These are phyloP conservation scores for Penicillium sp. DNA, from an alignment of 2,329 filamentous ascomycete genomes.

Conservation along the genomic window DNA sequence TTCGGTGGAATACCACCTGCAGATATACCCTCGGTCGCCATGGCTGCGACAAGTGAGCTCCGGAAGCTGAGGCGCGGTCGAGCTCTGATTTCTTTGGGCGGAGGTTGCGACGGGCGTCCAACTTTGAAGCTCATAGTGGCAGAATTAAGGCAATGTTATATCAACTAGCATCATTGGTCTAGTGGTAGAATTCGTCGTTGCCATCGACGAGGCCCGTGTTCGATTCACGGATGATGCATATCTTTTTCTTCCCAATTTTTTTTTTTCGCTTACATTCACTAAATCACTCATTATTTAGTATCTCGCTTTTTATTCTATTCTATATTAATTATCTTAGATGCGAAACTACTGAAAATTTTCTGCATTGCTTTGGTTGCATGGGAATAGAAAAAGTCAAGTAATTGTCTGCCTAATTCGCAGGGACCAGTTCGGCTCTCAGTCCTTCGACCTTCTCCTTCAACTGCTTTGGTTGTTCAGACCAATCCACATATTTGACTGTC, in stretches of 20 bases:
- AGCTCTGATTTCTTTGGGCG: slow-evolving; percentile 16
- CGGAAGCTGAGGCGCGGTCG: slow-evolving; percentile 20
- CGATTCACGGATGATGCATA: slow-evolving; percentile 53
- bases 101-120: not conserved
- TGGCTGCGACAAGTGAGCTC: slow-evolving; percentile 36
- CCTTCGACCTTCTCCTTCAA: slow-evolving; percentile 39
- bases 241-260: slow-evolving; percentile 17
- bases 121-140: not conserved
- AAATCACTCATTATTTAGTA: too few relatives aligned
- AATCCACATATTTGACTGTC: slow-evolving; percentile 38
- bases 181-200: slow-evolving; percentile 53
- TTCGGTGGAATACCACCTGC: slow-evolving; percentile 40
- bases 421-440: slow-evolving; percentile 21
- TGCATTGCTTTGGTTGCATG: too few relatives aligned
- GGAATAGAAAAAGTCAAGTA: too few relatives aligned
- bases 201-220: slow-evolving; percentile 53
- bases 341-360: too few relatives aligned
- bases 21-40: slow-evolving; percentile 41
- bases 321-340: too few relatives aligned
- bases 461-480: slow-evolving; percentile 39
- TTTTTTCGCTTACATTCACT: slow-evolving; percentile 17
- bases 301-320: too few relatives aligned
- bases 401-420: slow-evolving; percentile 1
- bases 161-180: slow-evolving; percentile 46
- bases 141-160: not conserved